Evolutionary conservation across 306 rosid species (phyloP).

Genomic region (Ormosia emarginata): DNA sequence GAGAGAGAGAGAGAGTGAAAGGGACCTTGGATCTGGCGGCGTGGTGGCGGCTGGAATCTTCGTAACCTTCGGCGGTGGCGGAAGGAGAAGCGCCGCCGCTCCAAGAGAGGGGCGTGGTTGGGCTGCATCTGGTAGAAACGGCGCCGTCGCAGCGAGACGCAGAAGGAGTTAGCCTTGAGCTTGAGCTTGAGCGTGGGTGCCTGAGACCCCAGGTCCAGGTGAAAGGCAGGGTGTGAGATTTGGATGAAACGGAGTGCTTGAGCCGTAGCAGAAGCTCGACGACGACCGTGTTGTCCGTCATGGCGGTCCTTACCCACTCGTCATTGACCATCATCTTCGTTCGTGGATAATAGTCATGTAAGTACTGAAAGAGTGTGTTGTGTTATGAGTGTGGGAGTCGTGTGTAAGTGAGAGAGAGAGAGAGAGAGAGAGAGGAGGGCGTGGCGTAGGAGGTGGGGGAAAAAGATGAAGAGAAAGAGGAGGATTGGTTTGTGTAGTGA

Average conservation of each 20-base stretch:
- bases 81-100: slow-evolving; percentile 80
- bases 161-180: slow-evolving; percentile 42
- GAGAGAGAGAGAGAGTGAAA: neutral
- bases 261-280: slow-evolving; percentile 67
- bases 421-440: slow-evolving; percentile 3
- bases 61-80: slow-evolving; percentile 67
- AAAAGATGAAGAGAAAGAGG: slow-evolving; percentile 10
- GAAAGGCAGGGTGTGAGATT: slow-evolving; percentile 17
- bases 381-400: neutral
- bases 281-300: slow-evolving; percentile 62
- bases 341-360: slow-evolving; percentile 2
- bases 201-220: slow-evolving; percentile 57
- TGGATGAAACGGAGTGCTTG: slow-evolving; percentile 38
- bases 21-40: slow-evolving; percentile 80
- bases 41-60: slow-evolving; percentile 51
- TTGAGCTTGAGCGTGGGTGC: slow-evolving; percentile 59
- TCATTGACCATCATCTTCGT: slow-evolving; percentile 34
- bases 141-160: slow-evolving; percentile 50
- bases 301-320: slow-evolving; percentile 70
- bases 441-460: slow-evolving; percentile 42
- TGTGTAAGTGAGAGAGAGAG: neutral
- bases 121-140: slow-evolving; percentile 75
- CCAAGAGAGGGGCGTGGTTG: slow-evolving; percentile 95
- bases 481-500: slow-evolving; percentile 8
- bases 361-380: neutral